Evolutionary conservation across 192 early-diverging fungal genomes (phyloP).

Genomic region (Linderina pennispora): DNA sequence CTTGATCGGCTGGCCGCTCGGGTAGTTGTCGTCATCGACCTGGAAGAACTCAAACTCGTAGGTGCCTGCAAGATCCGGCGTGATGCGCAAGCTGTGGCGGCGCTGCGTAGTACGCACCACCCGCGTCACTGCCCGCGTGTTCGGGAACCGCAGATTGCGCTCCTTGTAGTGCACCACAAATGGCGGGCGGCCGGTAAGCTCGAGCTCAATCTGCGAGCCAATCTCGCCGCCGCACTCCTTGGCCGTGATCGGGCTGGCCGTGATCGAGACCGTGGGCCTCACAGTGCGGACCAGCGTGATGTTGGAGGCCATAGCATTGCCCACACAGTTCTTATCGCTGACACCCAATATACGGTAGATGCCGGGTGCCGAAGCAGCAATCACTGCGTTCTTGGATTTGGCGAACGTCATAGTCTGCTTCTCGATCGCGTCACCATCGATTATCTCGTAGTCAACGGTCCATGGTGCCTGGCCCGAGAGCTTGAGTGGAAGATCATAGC

Average conservation of each 20-base stretch:
- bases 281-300: slow-evolving; percentile 23
- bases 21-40: slow-evolving; percentile 42
- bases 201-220: slow-evolving; percentile 30
- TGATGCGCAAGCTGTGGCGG: slow-evolving; percentile 21
- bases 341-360: slow-evolving; percentile 24
- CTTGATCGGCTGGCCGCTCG: slow-evolving; percentile 27
- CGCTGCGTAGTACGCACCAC: slow-evolving; percentile 30
- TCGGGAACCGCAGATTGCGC: slow-evolving; percentile 28
- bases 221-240: slow-evolving; percentile 44
- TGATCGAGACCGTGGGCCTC: slow-evolving; percentile 17
- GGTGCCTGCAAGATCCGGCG: slow-evolving; percentile 33
- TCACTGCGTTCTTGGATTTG: slow-evolving; percentile 1
- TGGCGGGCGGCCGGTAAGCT: slow-evolving; percentile 37
- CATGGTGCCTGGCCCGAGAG: slow-evolving; percentile 30
- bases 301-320: slow-evolving; percentile 2
- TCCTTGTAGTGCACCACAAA: slow-evolving; percentile 40
- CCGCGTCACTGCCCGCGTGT: slow-evolving; percentile 11
- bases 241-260: slow-evolving; percentile 33
- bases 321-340: slow-evolving; percentile 26
- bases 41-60: slow-evolving; percentile 40
- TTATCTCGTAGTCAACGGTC: slow-evolving; percentile 28
- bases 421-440: slow-evolving; percentile 2
- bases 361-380: slow-evolving; percentile 20
- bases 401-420: slow-evolving; percentile 12
- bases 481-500: slow-evolving; percentile 14